Base-by-base conservation (phyloP, 2,329 filamentous ascomycete genomes). In the Drechmeria coniospora region DNA sequence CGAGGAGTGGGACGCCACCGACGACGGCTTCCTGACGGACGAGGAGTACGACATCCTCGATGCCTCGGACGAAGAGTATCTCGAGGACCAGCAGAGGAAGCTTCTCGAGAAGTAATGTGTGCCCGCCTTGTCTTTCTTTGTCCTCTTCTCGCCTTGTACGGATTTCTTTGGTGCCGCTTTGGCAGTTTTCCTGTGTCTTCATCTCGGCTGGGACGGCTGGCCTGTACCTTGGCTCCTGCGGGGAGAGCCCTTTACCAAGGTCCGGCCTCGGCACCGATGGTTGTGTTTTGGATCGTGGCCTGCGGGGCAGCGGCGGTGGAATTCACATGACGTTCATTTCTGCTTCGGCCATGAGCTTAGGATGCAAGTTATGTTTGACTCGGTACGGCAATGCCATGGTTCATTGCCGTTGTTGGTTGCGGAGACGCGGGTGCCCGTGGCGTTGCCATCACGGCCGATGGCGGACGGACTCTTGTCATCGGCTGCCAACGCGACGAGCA, bases 41-140 rank as follows among this genome's bases (percentile, higher is more conserved):
- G 90, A 95, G 52, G 90, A 98, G 57, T 98, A 95, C 51, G 90
- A 98, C 45, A 86, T 95, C 39, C 72, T 95, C 25, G 84, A 94
- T 57, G 87, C 84, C 23, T 92, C 82, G 33, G 87, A 95, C 40
- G 81, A 92, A 51, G 87, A 95, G 50, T 78, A 68, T 39, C 51
- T 72, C 28, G 64, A 65, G 35, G 70, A 70, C 43, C 60, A 66
- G 46, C 53, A 60, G 41, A 56, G 54, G 42, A 55, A 49, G 43
- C 36, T 46, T 31, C 31, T 38, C 28, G 47, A 44, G 36, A 57
- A 60, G 45, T 61, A 46, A 44, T 36, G 20, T 5, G 5, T n/a
- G 5, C 25, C 25, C n/a, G 9, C 19, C 18, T 10, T 17, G 10
- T 14, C 15, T 13, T 17, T 12, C 18, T 17, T 26, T 15, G 22